Base-by-base conservation (phyloP, 164 flowering plant species). In the Kalanchoe fedtschenkoi region DNA sequence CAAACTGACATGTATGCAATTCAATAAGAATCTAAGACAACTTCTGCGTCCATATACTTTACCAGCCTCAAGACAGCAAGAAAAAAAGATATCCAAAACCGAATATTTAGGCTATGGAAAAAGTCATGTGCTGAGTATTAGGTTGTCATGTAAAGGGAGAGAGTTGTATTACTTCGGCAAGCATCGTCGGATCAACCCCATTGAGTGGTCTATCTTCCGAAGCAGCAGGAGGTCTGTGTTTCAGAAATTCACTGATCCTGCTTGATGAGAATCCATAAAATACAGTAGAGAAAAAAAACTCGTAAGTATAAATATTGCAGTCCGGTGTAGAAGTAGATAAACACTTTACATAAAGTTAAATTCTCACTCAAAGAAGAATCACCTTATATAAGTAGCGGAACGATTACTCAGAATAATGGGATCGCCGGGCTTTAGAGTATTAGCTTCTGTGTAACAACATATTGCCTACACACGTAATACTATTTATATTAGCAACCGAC, bases 121-220 rank as follows among this genome's bases (percentile, higher is more conserved):
- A n/a, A 61, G 72, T 47, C 24, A 22, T 47, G 24, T 19, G 54
- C 14, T 47, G 24, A 47, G 13, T 22, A 8, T 22, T 47, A 47
- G 22, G 28, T 24, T n/a, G 56, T 30, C 32, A 26, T 51, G 56
- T 6, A 26, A 11, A 51, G 32, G 16, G 17, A 24, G 56, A 7
- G 16, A 24, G 56, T 51, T 26, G 9, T 6, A 51, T 61, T 83
- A 90, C 97, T 72, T 89, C 97, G 65, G 97, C 99, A 81, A 83
- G 88, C 24, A 77, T 83, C 62, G 93, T 85, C 43, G 96, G 89
- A 80, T 95, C 97, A 74, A 90, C 66, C 54, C 97, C 97, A 75
- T 77, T 83, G 76, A 90, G 70, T 62, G 97, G 87, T 63, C 72
- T 78, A 64, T 71, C 65, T 66, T 93, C 96, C 46, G 99, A 90